Base-by-base conservation (phyloP, 2,329 filamentous ascomycete species). In the Exophiala aquamarina region DNA sequence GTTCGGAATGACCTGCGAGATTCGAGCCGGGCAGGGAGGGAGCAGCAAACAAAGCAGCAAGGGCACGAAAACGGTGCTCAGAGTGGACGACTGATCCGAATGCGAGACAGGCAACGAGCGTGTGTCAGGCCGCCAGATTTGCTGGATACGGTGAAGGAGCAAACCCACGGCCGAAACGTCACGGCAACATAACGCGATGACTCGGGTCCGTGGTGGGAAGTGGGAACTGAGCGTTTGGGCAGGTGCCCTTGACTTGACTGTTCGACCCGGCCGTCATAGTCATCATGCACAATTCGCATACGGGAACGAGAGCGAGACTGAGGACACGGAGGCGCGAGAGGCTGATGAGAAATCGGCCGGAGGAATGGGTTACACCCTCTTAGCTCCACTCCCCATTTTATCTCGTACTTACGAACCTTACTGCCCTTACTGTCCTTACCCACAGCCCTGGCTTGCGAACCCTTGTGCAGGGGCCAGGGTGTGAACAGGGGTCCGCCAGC, bases 401-500 rank as follows among this genome's bases (percentile, higher is more conserved):
- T n/a, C n/a, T n/a, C n/a, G n/a, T n/a, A n/a, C n/a, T n/a, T n/a
- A n/a, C n/a, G n/a, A n/a, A n/a, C n/a, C n/a, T n/a, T n/a, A n/a
- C n/a, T n/a, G n/a, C n/a, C n/a, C n/a, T n/a, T n/a, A 14, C 6
- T 34, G n/a, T 14, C 32, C 17, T 6, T 14, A 14, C 32, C 32
- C 13, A 34, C 32, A 34, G 32, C 32, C 32, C 32, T 34, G 32
- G 32, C 32, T 34, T 34, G 32, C 32, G 32, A 34, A 34, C 6
- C 9, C 28, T n/a, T n/a, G 15, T 18, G 35, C 35, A 37, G 35
- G 35, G 35, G 35, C 38, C 38, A 41, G 38, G 38, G 21, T 41
- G 38, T 18, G 38, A 15, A 31, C 20, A 42, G 40, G 23, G 49
- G 32, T 41, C 21, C 36, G 26, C 39, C n/a, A n/a, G n/a, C n/a